These are phyloP conservation scores for Boletus rubroflammeus DNA, from an alignment of 768 basidiomycete species.

Conservation along the genomic window DNA sequence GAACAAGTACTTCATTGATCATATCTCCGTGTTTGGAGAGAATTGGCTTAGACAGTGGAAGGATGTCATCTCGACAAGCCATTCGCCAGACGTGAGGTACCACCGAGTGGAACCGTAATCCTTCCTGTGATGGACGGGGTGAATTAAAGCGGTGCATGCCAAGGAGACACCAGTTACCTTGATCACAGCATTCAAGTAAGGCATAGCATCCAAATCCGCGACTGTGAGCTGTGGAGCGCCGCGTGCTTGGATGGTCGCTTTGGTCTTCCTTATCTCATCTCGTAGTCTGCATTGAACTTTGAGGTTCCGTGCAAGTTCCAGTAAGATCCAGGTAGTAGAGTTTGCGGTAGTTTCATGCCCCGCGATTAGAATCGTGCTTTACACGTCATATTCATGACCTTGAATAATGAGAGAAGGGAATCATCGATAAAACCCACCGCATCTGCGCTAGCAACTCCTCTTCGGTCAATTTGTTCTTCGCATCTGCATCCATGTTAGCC, in stretches of 20 bases:
- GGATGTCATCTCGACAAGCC: conserved; percentile 48
- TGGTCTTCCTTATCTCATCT: conserved; percentile 15
- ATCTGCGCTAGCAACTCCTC: conserved; percentile 14
- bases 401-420: neutral
- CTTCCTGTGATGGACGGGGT: conserved; percentile 33
- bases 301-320: conserved; percentile 56
- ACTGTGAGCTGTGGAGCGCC: neutral
- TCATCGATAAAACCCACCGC: conserved; percentile 4
- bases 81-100: conserved; percentile 48
- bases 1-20: conserved; percentile 44
- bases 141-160: conserved; percentile 13
- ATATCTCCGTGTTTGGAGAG: conserved; percentile 41
- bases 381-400: neutral
- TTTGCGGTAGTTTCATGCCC: conserved; percentile 63
- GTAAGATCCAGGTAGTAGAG: conserved; percentile 53
- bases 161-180: conserved; percentile 18
- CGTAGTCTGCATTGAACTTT: conserved; percentile 59
- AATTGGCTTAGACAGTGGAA: conserved; percentile 57
- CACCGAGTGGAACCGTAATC: conserved; percentile 44
- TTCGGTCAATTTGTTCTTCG: conserved; percentile 15
- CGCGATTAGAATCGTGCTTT: conserved; percentile 43
- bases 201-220: conserved; percentile 49
- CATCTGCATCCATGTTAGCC: conserved; percentile 25
- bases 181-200: conserved; percentile 39
- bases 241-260: neutral